Conservation (phyloP, 78 protist genomes). For the Mastigamoeba balamuthi region DNA sequence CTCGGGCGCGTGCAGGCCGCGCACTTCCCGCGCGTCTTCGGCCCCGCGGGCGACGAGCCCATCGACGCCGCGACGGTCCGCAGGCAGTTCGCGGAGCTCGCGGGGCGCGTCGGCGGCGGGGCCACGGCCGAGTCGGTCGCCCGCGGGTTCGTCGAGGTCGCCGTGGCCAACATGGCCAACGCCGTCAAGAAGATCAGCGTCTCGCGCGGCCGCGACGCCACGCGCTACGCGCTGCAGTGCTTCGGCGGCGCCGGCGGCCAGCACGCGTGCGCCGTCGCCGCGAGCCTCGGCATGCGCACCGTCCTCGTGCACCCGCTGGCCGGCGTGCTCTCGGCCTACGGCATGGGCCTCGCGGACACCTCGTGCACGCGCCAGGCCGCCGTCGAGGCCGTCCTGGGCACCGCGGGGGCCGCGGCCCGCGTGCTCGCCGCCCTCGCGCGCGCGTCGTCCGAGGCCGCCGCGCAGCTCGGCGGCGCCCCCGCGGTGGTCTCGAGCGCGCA, state of each 20-base stretch:
- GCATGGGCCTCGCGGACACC: slow-evolving; percentile 74
- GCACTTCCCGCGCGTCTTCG: slow-evolving; percentile 82
- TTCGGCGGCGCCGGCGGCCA: slow-evolving; percentile 96
- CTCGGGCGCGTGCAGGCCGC: slow-evolving; percentile 77
- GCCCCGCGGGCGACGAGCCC: slow-evolving; percentile 65
- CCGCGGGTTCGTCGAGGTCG: slow-evolving; percentile 75
- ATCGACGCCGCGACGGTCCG: slow-evolving; percentile 53
- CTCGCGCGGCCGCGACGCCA: slow-evolving; percentile 60
- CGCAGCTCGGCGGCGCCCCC: too few species aligned
- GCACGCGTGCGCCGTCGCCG: slow-evolving; percentile 89
- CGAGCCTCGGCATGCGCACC: slow-evolving; percentile 61
- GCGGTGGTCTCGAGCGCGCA: slow-evolving; percentile 11
- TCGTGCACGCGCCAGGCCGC: slow-evolving; percentile 45
- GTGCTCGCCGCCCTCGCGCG: neutral
- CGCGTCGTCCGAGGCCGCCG: too few species aligned
- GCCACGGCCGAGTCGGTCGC: slow-evolving; percentile 57
- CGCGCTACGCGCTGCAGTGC: slow-evolving; percentile 65
- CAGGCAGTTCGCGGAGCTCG: slow-evolving; percentile 23
- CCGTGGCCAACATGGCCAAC: slow-evolving; percentile 90
- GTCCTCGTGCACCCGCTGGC: slow-evolving; percentile 65
- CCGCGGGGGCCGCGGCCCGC: slow-evolving; percentile 21
- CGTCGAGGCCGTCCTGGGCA: too few species aligned
- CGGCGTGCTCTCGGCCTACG: slow-evolving; percentile 79
- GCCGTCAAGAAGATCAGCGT: slow-evolving; percentile 81
- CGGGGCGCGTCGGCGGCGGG: slow-evolving; percentile 17